A percentile compares a stretch with the other conserved stretches of the same genome.
Evolutionary conservation across 1,284 basidiomycete species (phyloP).

Genomic region (Puccinia horiana): DNA sequence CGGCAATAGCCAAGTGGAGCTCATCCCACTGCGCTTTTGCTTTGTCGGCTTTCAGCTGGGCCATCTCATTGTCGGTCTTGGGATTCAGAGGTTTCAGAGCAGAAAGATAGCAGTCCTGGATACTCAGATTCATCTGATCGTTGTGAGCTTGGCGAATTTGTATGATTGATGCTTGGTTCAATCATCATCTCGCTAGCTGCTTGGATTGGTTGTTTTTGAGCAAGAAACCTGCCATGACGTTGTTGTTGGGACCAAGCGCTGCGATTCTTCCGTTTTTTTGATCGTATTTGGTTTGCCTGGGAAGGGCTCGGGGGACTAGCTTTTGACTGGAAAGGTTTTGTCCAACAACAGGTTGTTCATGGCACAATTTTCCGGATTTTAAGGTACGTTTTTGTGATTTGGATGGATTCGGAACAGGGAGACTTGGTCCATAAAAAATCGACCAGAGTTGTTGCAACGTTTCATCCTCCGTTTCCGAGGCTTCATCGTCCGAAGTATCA

Average conservation of each 20-base stretch:
- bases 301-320: neutral
- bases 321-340: neutral
- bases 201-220: neutral
- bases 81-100: no score
- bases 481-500: no score
- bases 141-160: neutral
- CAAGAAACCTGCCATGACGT: neutral
- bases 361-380: neutral
- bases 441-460: no score
- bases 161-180: neutral
- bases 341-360: neutral
- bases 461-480: no score
- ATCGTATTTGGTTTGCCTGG: neutral
- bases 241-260: neutral
- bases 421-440: no score
- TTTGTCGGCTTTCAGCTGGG: neutral
- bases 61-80: neutral
- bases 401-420: no score
- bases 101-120: neutral
- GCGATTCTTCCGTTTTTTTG: neutral
- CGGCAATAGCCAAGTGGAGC: neutral
- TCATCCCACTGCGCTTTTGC: neutral
- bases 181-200: neutral
- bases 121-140: neutral
- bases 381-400: neutral